phyloP scores from a whole-genome alignment of 1,139 yeast genomes.

The Protomyces pachydermus region DNA sequence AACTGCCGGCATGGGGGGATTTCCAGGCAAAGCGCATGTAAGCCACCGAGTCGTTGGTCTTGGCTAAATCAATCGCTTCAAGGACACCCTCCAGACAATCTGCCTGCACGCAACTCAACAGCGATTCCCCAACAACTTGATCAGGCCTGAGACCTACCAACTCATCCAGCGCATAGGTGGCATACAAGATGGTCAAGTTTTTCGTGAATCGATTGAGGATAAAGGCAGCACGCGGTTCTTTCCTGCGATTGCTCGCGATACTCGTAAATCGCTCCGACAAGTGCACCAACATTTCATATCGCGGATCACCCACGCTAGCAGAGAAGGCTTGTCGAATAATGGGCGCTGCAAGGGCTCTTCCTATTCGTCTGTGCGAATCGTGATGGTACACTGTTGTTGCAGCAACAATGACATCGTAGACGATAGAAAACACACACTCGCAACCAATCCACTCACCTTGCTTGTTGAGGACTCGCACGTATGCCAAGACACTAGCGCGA shows the following conservation, averaged over 20 bases:
- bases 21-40: constrained; percentile 30
- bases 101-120: constrained; percentile 28
- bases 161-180: constrained; percentile 26
- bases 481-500: constrained; percentile 26
- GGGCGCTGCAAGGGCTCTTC: constrained; percentile 26
- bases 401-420: constrained; percentile 29
- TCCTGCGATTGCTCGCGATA: background rate
- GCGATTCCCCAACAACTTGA: constrained; percentile 19
- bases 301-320: constrained; percentile 10
- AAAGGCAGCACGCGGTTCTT: constrained; percentile 31
- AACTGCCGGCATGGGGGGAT: constrained; percentile 4
- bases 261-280: constrained; percentile 18
- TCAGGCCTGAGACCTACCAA: constrained; percentile 26
- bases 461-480: constrained; percentile 6
- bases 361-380: constrained; percentile 6
- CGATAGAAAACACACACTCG: constrained; percentile 28
- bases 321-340: constrained; percentile 21
- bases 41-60: constrained; percentile 30
- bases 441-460: constrained; percentile 26
- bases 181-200: constrained; percentile 29
- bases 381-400: constrained; percentile 25
- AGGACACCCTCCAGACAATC: constrained; percentile 28
- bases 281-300: constrained; percentile 18
- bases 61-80: constrained; percentile 29
- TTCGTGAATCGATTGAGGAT: constrained; percentile 29